A percentile compares a stretch with the other conserved stretches of the same genome.
Conservation (phyloP, 2,329 filamentous ascomycete genomes). For the Aspergillus tamarii region DNA sequence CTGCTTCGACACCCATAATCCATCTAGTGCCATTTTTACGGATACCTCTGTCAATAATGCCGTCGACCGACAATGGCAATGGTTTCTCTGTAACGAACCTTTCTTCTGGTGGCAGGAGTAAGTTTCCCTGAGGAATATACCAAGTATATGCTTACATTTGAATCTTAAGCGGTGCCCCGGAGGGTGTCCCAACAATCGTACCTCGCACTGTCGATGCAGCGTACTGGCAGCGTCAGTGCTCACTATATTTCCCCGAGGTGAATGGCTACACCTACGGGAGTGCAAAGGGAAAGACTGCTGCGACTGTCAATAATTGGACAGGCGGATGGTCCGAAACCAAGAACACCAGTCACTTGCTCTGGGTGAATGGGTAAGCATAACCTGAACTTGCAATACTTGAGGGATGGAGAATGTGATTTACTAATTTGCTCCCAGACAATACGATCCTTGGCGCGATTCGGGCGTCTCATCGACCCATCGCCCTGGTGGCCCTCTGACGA, state of each 20-base stretch:
- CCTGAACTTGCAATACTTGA: not conserved
- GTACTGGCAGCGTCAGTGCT: conserved; percentile 62
- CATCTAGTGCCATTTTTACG: conserved; percentile 53
- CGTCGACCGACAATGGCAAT: conserved; percentile 59
- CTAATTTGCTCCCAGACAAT: not conserved
- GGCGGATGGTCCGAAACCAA: conserved; percentile 57
- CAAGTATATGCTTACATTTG: not conserved
- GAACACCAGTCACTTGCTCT: conserved; percentile 59
- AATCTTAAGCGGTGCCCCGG: conserved; percentile 47
- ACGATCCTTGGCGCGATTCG: not conserved
- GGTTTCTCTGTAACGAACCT: conserved; percentile 68
- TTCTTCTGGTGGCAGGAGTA: conserved; percentile 61
- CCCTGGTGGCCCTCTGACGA: conserved; percentile 34
- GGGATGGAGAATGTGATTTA: accelerated
- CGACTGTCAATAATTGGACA: conserved; percentile 57
- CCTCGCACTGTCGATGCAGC: conserved; percentile 54
- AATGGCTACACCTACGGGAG: not conserved
- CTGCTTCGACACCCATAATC: conserved; percentile 61
- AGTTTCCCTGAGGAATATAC: conserved; percentile 14
- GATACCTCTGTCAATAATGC: conserved; percentile 53
- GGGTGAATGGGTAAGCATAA: conserved; percentile 55
- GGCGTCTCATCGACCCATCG: not conserved
- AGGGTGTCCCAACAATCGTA: conserved; percentile 50
- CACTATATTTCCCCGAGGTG: conserved; percentile 50
- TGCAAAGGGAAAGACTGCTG: conserved; percentile 8